A percentile compares a stretch with the other conserved stretches of the same genome.
Conservation (phyloP, 2,329 filamentous ascomycete genomes). For the Arthrobotrys pseudoclavata region DNA sequence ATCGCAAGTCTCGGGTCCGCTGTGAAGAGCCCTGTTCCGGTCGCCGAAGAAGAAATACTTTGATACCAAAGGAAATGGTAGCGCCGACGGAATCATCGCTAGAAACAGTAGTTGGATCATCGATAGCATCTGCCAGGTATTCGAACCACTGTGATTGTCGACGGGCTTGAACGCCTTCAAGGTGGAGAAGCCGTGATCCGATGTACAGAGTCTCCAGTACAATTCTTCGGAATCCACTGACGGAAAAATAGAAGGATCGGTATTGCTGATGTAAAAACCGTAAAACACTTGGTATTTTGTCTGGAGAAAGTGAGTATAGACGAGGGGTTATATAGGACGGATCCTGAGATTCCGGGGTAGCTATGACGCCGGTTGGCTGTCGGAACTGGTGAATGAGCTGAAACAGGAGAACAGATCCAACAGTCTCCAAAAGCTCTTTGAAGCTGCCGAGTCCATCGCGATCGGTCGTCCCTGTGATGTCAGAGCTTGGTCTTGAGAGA, state of each 20-base stretch:
- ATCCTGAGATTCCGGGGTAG: neutral
- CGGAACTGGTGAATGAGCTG: constrained; percentile 6
- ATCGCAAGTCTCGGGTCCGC: neutral
- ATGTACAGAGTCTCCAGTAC: neutral
- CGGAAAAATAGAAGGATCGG: neutral
- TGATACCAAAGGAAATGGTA: neutral
- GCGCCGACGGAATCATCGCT: neutral
- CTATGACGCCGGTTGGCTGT: neutral
- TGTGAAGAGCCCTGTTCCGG: neutral
- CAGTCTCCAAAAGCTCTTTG: neutral
- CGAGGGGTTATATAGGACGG: neutral
- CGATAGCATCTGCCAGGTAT: neutral
- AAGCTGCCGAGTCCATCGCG: neutral
- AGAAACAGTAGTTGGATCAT: neutral
- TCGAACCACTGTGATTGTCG: neutral
- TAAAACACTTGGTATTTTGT: neutral
- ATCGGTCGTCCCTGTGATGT: neutral
- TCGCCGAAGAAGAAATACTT: neutral
- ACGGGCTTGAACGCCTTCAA: neutral
- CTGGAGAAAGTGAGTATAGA: neutral
- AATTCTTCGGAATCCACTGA: neutral
- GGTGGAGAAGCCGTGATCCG: neutral
- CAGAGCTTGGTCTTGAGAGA: neutral
- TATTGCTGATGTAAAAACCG: neutral
- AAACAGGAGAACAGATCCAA: neutral